Evolutionary conservation across 2,329 filamentous ascomycete species (phyloP).

Genomic region (Dothistroma pini): DNA sequence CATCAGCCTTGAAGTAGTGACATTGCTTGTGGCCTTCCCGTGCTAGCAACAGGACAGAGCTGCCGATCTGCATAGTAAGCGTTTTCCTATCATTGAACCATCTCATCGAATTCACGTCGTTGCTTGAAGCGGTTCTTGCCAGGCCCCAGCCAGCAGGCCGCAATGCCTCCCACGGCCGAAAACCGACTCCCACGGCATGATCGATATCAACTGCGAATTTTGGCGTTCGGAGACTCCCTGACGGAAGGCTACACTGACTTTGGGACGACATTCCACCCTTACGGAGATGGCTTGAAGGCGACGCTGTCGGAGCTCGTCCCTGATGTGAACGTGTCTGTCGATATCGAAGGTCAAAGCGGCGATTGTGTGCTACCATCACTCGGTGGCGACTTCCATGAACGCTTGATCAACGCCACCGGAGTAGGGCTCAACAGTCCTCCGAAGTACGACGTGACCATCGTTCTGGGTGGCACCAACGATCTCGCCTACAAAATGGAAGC

Average conservation of each 20-base stretch:
- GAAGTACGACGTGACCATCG: background rate
- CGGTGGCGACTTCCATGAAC: background rate
- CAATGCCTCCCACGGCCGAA: background rate
- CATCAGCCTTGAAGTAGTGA: background rate
- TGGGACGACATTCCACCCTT: background rate
- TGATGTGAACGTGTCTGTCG: background rate
- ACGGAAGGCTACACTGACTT: conserved; percentile 7
- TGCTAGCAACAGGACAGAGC: too few relatives aligned
- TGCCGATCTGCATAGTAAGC: too few relatives aligned
- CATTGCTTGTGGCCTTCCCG: background rate
- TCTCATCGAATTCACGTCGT: background rate
- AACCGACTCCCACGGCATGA: background rate
- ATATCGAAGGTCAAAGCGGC: background rate
- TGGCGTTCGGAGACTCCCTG: conserved; percentile 3
- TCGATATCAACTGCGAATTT: background rate
- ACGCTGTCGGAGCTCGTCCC: background rate
- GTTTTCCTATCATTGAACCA: too few relatives aligned
- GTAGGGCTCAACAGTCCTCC: too few relatives aligned
- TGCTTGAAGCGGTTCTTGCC: too few relatives aligned
- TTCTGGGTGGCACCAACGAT: conserved; percentile 2
- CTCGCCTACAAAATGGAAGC: background rate
- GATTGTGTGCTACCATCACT: background rate
- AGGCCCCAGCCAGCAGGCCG: background rate
- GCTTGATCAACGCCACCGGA: background rate
- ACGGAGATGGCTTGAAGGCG: background rate